Base-by-base conservation (phyloP, 2,329 filamentous ascomycete species). In the Colletotrichum orchidophilum region DNA sequence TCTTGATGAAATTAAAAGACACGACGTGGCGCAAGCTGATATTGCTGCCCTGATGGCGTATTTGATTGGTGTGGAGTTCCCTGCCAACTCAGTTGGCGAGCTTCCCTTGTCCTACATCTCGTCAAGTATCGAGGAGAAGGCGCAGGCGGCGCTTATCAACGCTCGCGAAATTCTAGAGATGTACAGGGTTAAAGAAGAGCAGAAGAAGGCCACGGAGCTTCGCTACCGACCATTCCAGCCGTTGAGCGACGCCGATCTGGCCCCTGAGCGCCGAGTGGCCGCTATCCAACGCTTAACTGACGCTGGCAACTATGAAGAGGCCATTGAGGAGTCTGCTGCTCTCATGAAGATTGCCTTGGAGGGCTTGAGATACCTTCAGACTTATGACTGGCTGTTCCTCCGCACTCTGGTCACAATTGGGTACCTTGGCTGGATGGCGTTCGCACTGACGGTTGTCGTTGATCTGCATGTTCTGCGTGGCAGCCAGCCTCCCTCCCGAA, bases 301-400 rank as follows among this genome's bases (percentile, higher is more conserved):
- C 15, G 82, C 83, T 11, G 91, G 88, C 8, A 85, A 88, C 55
- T 91, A 91, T 74, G 91, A 96, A 67, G 89, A 94, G 75, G 94
- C 96, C 1, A 97, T 98, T 75, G 85, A 90, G 68, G 89, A 93
- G 76, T 94, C 94, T 1, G 91, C 93, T 52, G 88, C 91, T 31
- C 86, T 99, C 15, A 93, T 98, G 71, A 88, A 92, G 70, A 83
- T 94, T 61, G 92, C 91, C 1, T 87, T 99, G 1, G 89, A 94
- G 72, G 96, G 96, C 8, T 84, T 99, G 71, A 90, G 96, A 61
- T 99, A 99, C 80, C 87, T 99, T 29, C 96, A 99, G 81, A 99
- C 95, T 0, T 99, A 99, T 77, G 96, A 99, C 83, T 99, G 96
- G 96, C 87, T 99, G 2, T 99, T 99, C 82, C 84, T 99, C 42